Evolutionary conservation across 306 rosid species (phyloP).

Genomic region (Carpinus viminea): DNA sequence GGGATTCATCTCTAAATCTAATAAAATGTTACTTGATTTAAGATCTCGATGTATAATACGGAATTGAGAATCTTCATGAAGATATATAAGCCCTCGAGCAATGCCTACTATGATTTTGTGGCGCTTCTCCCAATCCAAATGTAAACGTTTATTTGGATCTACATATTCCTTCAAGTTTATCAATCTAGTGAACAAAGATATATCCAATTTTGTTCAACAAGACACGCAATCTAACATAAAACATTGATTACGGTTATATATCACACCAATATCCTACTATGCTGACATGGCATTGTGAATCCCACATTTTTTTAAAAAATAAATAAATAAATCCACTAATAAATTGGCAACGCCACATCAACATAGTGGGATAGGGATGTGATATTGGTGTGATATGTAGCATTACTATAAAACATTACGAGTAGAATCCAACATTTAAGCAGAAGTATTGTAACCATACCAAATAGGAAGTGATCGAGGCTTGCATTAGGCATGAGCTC

Average conservation of each 20-base stretch:
- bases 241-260: too few relatives aligned
- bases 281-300: too few relatives aligned
- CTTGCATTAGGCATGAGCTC: conserved; percentile 54
- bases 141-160: conserved; percentile 32
- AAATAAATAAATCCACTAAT: too few relatives aligned
- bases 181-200: not conserved
- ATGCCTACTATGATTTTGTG: conserved; percentile 42
- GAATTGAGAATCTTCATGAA: conserved; percentile 49
- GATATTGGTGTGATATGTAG: too few relatives aligned
- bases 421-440: not conserved
- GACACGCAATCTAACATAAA: too few relatives aligned
- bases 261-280: too few relatives aligned
- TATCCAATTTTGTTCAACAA: not conserved
- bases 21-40: conserved; percentile 45
- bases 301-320: too few relatives aligned
- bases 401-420: too few relatives aligned
- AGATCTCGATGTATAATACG: conserved; percentile 45
- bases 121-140: conserved; percentile 38
- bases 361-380: too few relatives aligned
- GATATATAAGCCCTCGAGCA: conserved; percentile 42
- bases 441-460: conserved; percentile 24
- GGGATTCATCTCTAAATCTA: conserved; percentile 42
- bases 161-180: conserved; percentile 6
- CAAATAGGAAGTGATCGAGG: conserved; percentile 51
- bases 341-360: too few relatives aligned